Evolutionary conservation across 176 grass and related monocot species (phyloP).

Genomic region (Lolium perenne): DNA sequence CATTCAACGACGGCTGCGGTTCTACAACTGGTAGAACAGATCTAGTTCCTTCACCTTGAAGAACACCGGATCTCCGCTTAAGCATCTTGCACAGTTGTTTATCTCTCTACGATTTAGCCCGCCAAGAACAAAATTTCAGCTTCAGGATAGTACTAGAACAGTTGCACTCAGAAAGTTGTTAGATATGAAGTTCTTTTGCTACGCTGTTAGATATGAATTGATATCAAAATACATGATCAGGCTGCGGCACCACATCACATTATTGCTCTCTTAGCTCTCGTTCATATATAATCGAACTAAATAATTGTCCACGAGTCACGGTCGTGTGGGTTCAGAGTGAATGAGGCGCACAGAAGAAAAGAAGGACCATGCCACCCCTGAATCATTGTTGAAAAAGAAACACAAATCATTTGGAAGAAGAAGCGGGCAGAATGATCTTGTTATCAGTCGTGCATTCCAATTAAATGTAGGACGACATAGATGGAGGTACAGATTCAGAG

Average conservation of each 20-base stretch:
- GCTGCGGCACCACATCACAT: not conserved
- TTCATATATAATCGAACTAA: not conserved
- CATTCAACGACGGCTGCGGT: no score
- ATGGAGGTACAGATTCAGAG: no score
- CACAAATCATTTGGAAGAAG: conserved; percentile 29
- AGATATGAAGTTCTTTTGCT: no score
- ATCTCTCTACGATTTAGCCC: no score
- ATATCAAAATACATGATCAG: not conserved
- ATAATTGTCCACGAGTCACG: conserved; percentile 44
- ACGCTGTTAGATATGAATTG: not conserved
- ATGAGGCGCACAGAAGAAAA: not conserved
- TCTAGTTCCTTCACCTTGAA: no score
- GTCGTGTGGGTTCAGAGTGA: conserved; percentile 6
- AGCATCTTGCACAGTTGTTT: no score
- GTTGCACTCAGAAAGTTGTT: not conserved
- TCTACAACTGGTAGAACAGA: no score
- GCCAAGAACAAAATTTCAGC: no score
- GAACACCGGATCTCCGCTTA: no score
- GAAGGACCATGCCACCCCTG: not conserved
- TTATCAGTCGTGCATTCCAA: not conserved
- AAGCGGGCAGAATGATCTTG: not conserved
- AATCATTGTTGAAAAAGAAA: conserved; percentile 52
- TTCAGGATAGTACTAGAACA: not conserved
- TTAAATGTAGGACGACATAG: no score
- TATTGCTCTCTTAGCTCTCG: conserved; percentile 13